Percentiles rank a stretch among this genome's conserved stretches.
These are phyloP conservation scores for Phytophthora sp. DNA, from an alignment of 352 stramenopile genomes.

Conservation along the genomic window DNA sequence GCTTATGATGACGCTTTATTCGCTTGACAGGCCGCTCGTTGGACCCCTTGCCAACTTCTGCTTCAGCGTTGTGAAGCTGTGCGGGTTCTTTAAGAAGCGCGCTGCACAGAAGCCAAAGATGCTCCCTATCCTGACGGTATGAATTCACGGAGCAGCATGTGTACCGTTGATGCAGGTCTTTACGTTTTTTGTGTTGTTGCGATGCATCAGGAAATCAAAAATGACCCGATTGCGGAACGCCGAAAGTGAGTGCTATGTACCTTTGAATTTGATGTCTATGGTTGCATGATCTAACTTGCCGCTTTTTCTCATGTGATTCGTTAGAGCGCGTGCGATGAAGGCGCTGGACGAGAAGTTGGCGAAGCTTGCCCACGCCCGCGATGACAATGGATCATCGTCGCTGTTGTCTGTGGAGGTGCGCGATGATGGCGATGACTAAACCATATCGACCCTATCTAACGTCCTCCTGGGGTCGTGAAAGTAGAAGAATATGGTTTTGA, in stretches of 20 bases:
- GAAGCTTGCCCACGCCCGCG: constrained; percentile 65
- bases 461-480: background rate
- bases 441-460: background rate
- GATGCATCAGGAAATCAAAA: constrained; percentile 50
- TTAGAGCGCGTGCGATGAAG: constrained; percentile 87
- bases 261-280: background rate
- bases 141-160: background rate
- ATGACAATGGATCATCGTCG: constrained; percentile 33
- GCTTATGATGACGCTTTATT: background rate
- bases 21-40: constrained; percentile 60
- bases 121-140: constrained; percentile 71
- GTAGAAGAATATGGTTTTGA: background rate
- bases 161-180: background rate
- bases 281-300: background rate
- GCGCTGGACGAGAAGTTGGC: constrained; percentile 89
- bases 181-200: background rate
- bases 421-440: constrained; percentile 35
- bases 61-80: constrained; percentile 87
- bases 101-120: constrained; percentile 59
- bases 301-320: background rate
- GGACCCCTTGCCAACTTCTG: constrained; percentile 75
- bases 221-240: constrained; percentile 84
- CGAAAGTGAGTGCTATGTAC: constrained; percentile 72
- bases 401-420: constrained; percentile 38
- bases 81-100: constrained; percentile 86